A percentile compares a stretch with the other conserved stretches of the same genome.
These are phyloP conservation scores for Paramecium sexaurelia DNA, from an alignment of 73 alveolate genomes.

Conservation along the genomic window DNA sequence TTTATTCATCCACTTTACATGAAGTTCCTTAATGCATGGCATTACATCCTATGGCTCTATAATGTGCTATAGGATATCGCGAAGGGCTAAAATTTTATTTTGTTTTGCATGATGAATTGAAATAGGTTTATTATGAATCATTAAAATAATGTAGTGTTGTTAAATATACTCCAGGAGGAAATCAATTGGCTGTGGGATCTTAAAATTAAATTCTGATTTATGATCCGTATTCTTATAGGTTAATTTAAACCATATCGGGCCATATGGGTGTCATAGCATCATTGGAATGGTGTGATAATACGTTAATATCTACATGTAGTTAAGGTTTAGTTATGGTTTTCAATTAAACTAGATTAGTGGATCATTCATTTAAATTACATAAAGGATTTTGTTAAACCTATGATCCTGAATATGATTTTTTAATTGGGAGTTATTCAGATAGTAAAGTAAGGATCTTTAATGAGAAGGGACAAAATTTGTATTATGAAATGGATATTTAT, in stretches of 20 bases:
- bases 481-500: constrained; percentile 57
- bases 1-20: constrained; percentile 53
- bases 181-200: constrained; percentile 40
- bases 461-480: constrained; percentile 58
- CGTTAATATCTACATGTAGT: constrained; percentile 2
- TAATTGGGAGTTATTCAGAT: constrained; percentile 39
- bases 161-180: constrained; percentile 39
- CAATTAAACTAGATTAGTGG: background rate
- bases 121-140: constrained; percentile 28
- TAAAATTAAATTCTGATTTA: background rate
- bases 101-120: constrained; percentile 31
- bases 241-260: background rate
- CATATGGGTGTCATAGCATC: constrained; percentile 23
- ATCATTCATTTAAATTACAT: constrained; percentile 44
- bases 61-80: constrained; percentile 66
- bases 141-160: constrained; percentile 10
- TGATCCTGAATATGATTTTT: constrained; percentile 49
- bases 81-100: constrained; percentile 58
- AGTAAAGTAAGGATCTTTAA: constrained; percentile 57
- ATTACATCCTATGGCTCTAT: constrained; percentile 55
- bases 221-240: constrained; percentile 12
- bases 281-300: constrained; percentile 40
- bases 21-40: constrained; percentile 64
- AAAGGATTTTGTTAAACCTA: constrained; percentile 37
- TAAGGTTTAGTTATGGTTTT: constrained; percentile 11